Percentiles rank a stretch among this genome's conserved stretches.
These are phyloP conservation scores for Yamadazyma spencermartinsiae DNA, from an alignment of 1,139 yeast genomes.

Conservation along the genomic window DNA sequence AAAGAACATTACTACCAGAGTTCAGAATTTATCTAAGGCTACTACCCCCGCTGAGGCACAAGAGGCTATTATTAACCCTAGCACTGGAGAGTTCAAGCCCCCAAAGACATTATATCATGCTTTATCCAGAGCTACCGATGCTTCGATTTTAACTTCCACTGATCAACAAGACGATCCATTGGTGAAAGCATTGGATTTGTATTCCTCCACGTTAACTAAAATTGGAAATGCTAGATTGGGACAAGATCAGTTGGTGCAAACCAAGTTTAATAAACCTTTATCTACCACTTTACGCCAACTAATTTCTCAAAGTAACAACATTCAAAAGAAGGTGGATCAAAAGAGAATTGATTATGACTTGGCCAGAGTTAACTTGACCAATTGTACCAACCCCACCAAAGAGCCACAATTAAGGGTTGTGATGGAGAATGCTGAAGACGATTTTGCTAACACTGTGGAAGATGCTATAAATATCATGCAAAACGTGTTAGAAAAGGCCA, in stretches of 20 bases:
- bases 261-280: slow-evolving; percentile 71
- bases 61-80: slow-evolving; percentile 62
- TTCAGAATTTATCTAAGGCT: slow-evolving; percentile 70
- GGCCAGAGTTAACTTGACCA: slow-evolving; percentile 65
- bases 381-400: slow-evolving; percentile 69
- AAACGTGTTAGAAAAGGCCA: slow-evolving; percentile 73
- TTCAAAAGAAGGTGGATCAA: slow-evolving; percentile 75
- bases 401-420: slow-evolving; percentile 74
- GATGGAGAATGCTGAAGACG: slow-evolving; percentile 87
- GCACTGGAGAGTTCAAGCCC: slow-evolving; percentile 54
- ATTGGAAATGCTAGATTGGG: slow-evolving; percentile 83
- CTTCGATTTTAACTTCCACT: slow-evolving; percentile 46
- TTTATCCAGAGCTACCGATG: slow-evolving; percentile 72
- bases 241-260: slow-evolving; percentile 73
- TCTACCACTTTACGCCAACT: slow-evolving; percentile 63
- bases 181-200: slow-evolving; percentile 44
- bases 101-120: slow-evolving; percentile 90
- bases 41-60: slow-evolving; percentile 83
- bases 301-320: slow-evolving; percentile 64
- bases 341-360: slow-evolving; percentile 81
- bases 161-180: slow-evolving; percentile 45
- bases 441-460: slow-evolving; percentile 87
- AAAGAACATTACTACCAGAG: slow-evolving; percentile 64
- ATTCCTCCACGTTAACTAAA: slow-evolving; percentile 51
- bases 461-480: slow-evolving; percentile 86